Evolutionary conservation across 768 basidiomycete genomes (phyloP), one percentile per base, ranked within the genome.

Genomic region (Tylopilus plumbeoviolaceoides): DNA sequence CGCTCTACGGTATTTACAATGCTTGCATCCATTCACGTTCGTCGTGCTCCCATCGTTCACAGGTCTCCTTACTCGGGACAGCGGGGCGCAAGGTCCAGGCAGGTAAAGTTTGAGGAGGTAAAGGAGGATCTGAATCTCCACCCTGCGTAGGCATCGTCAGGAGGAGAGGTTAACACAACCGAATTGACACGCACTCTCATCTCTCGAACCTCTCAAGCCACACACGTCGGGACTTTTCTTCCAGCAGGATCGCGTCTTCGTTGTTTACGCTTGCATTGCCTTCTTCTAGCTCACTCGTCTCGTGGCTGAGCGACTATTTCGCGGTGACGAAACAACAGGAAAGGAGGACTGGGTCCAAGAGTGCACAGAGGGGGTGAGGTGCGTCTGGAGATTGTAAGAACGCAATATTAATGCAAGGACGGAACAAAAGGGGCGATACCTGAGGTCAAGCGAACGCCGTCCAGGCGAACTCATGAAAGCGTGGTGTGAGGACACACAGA

Each of bases 61-160:
- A n/a, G 60, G 55, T 47, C 64, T 45, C 17, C 62, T 59, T 18
- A 63, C 66, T 6, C 68, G 63, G 10, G 65, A 65, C 0, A 73
- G 70, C 4, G 62, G 60, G 6, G 61, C 35, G 48, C 60, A 61
- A 11, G 71, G 71, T 1, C 79, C 78, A 10, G 84, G 81, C 8
- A 89, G 72, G 10, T 83, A 82, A 2, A 90, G 71, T 47, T 84
- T 81, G 36, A 85, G 73, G 55, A 85, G 66, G 58, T 88, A 80
- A 1, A 92, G 72, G 1, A 91, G 72, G 44, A 90, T 84, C 65
- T 91, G 89, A 18, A 91, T 79, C 66, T 83, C 81, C 8, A 84
- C 79, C 68, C 89, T 91, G 57, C 7, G 17, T 23, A 14, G 20
- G 11, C 25, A 36, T 46, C 30, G 50, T 62, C 52, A 64, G 41